Evolutionary conservation across 176 grass and related monocot genomes (phyloP).

Genomic region (Carex kokanica): DNA sequence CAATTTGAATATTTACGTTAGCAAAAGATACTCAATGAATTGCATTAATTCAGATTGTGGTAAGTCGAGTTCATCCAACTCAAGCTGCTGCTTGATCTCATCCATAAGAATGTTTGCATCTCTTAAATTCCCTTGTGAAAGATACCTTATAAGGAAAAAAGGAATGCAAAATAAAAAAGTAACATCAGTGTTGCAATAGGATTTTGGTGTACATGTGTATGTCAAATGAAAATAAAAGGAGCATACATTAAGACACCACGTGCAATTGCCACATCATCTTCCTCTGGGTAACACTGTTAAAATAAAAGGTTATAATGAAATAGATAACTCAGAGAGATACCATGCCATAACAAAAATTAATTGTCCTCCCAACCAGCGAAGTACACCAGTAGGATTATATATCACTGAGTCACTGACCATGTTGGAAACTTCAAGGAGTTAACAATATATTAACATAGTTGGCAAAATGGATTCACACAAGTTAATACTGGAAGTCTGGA

Average conservation of each 20-base stretch:
- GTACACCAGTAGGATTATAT: not conserved
- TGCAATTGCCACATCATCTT: slow-evolving; percentile 96
- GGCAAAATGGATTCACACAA: not conserved
- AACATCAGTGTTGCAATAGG: not conserved
- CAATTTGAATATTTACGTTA: slow-evolving; percentile 55
- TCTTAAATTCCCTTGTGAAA: slow-evolving; percentile 90
- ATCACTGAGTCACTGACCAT: not conserved
- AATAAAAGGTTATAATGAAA: slow-evolving; percentile 11
- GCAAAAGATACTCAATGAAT: slow-evolving; percentile 78
- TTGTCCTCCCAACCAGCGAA: not conserved
- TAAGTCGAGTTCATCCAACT: slow-evolving; percentile 61
- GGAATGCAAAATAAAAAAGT: not conserved
- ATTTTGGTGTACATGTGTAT: not conserved
- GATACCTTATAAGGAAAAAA: slow-evolving; percentile 52
- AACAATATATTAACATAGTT: not conserved
- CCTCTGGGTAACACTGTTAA: slow-evolving; percentile 88
- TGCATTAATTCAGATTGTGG: slow-evolving; percentile 66
- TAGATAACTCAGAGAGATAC: slow-evolving; percentile 10
- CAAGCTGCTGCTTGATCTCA: slow-evolving; percentile 65
- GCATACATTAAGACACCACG: slow-evolving; percentile 83
- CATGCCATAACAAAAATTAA: not conserved
- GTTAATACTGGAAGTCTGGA: not conserved
- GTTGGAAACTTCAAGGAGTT: not conserved
- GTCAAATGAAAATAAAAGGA: slow-evolving; percentile 15
- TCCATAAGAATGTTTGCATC: slow-evolving; percentile 92